Evolutionary conservation across 352 stramenopile species (phyloP).

Genomic region (Phytophthora pseudosyringae): DNA sequence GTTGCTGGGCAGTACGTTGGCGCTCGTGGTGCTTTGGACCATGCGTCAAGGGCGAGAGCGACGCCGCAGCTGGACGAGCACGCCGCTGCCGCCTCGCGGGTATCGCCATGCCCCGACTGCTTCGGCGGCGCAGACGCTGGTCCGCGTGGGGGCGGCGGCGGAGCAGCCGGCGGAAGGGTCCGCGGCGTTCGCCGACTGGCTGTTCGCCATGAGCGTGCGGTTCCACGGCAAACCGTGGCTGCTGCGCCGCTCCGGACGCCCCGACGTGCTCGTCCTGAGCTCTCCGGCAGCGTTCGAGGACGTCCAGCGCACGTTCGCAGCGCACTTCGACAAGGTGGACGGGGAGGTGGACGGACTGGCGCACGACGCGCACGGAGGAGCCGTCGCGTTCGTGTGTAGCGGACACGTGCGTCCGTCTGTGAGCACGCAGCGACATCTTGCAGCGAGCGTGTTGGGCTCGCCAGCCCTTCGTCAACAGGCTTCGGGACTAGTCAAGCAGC

Average conservation of each 20-base stretch:
- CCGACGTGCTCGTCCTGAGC: slow-evolving; percentile 38
- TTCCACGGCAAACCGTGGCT: slow-evolving; percentile 38
- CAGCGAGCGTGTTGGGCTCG: slow-evolving; percentile 80
- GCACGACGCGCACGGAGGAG: slow-evolving; percentile 25
- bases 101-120: slow-evolving; percentile 11
- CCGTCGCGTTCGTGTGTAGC: slow-evolving; percentile 26
- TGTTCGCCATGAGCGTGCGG: slow-evolving; percentile 20
- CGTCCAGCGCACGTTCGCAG: slow-evolving; percentile 41
- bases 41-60: slow-evolving; percentile 22
- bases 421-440: slow-evolving; percentile 32
- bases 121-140: background rate
- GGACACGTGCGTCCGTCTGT: slow-evolving; percentile 15
- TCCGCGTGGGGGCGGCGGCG: slow-evolving; percentile 14
- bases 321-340: slow-evolving; percentile 54
- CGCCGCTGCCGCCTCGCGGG: slow-evolving; percentile 27
- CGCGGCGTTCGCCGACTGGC: slow-evolving; percentile 29
- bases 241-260: slow-evolving; percentile 22
- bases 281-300: slow-evolving; percentile 38
- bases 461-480: slow-evolving; percentile 46
- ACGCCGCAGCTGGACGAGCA: slow-evolving; percentile 27
- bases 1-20: slow-evolving; percentile 34
- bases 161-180: slow-evolving; percentile 21
- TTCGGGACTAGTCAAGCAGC: slow-evolving; percentile 33
- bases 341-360: slow-evolving; percentile 10
- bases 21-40: slow-evolving; percentile 25